Evolutionary conservation across 2,329 filamentous ascomycete genomes (phyloP).

Genomic region (Monascus ruber): DNA sequence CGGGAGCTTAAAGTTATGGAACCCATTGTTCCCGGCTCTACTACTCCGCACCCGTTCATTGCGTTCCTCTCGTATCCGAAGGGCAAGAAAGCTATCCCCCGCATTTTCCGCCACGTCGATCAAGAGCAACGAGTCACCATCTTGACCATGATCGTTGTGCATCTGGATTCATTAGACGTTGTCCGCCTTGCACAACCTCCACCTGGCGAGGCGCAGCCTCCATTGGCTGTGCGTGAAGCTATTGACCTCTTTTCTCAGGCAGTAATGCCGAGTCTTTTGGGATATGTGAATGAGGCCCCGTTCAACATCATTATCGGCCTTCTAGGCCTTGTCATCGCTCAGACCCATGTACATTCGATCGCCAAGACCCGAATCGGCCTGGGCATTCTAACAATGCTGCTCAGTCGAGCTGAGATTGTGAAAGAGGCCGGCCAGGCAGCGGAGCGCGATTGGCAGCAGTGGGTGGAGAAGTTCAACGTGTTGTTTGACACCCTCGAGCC

Average conservation of each 20-base stretch:
- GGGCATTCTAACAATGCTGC: constrained; percentile 82
- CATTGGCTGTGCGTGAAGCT: constrained; percentile 71
- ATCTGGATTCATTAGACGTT: constrained; percentile 85
- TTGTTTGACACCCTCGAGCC: constrained; percentile 84
- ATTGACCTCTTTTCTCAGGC: constrained; percentile 81
- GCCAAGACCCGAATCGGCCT: constrained; percentile 79
- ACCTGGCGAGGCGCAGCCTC: constrained; percentile 60
- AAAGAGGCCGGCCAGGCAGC: constrained; percentile 65
- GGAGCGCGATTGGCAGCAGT: constrained; percentile 68
- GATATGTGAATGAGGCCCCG: constrained; percentile 80
- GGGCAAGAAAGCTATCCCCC: constrained; percentile 90
- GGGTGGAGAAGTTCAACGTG: constrained; percentile 70
- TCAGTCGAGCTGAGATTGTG: constrained; percentile 85
- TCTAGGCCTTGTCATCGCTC: constrained; percentile 69
- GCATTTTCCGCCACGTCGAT: constrained; percentile 86
- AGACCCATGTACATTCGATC: constrained; percentile 73
- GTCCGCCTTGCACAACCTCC: constrained; percentile 68
- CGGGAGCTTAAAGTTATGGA: constrained; percentile 81
- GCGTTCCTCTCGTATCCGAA: constrained; percentile 89
- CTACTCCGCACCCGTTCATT: constrained; percentile 77
- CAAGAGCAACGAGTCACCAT: constrained; percentile 87
- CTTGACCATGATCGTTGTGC: constrained; percentile 87
- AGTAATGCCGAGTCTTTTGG: constrained; percentile 82
- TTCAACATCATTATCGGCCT: constrained; percentile 86
- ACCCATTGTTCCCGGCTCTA: constrained; percentile 64